Percentiles rank a stretch among this genome's conserved stretches.
Evolutionary conservation across 768 basidiomycete species (phyloP).

Genomic region (Terana coerulea): DNA sequence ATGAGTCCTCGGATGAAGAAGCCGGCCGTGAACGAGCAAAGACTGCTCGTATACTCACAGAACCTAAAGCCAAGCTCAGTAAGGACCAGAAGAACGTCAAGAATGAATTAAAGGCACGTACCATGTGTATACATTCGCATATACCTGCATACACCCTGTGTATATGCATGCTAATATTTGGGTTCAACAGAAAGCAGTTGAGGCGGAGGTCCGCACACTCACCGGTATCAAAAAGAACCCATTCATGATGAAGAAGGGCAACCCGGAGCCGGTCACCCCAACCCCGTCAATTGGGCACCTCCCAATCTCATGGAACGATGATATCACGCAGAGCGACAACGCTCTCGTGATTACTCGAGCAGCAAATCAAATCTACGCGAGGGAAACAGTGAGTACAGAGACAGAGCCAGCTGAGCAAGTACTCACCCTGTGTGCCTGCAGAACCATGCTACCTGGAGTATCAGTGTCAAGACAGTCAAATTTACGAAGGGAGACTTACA

Average conservation of each 20-base stretch:
- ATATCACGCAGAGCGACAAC: neutral
- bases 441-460: neutral
- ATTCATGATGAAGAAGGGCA: neutral
- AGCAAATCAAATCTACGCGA: neutral
- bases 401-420: neutral
- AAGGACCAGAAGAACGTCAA: too few relatives aligned
- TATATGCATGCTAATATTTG: neutral
- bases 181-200: neutral
- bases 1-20: too few relatives aligned
- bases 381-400: neutral
- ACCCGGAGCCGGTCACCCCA: neutral
- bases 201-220: neutral
- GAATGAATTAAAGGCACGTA: too few relatives aligned
- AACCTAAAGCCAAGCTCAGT: too few relatives aligned
- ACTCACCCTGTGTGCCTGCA: neutral
- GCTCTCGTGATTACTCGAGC: neutral
- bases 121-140: too few relatives aligned
- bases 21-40: too few relatives aligned
- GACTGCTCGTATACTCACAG: too few relatives aligned
- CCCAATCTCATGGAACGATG: neutral
- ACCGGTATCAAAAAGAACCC: conserved; percentile 1
- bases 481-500: neutral
- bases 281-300: neutral
- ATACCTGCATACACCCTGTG: neutral
- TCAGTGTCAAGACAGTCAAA: neutral